phyloP scores from a whole-genome alignment of 495 filamentous ascomycete species.

The Rhizodiscina lignyota region DNA sequence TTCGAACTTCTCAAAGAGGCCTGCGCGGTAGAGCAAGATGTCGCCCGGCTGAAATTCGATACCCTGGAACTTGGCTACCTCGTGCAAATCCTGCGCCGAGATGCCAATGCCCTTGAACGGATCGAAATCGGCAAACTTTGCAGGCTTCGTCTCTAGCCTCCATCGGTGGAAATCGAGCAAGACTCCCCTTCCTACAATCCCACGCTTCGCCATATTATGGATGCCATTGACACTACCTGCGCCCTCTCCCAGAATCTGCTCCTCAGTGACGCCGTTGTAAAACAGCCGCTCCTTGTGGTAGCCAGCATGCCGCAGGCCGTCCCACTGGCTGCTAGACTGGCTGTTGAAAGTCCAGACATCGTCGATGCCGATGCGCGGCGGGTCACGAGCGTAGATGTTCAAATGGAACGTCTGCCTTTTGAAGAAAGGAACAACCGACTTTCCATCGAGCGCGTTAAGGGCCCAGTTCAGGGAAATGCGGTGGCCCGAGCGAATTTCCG shows the following conservation, averaged over 20 bases:
- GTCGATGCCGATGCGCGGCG: constrained; percentile 21
- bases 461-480: constrained; percentile 23
- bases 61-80: constrained; percentile 28
- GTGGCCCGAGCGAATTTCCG: constrained; percentile 18
- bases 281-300: constrained; percentile 30
- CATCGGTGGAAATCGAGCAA: constrained; percentile 29
- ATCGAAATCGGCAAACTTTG: constrained; percentile 22
- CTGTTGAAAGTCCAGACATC: constrained; percentile 24
- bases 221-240: constrained; percentile 28
- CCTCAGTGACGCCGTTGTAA: constrained; percentile 41
- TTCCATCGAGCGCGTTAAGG: constrained; percentile 20
- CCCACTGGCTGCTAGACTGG: constrained; percentile 19
- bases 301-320: constrained; percentile 15
- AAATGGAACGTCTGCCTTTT: constrained; percentile 21
- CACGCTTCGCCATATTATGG: constrained; percentile 30
- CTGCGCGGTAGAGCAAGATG: constrained; percentile 35
- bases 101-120: constrained; percentile 27
- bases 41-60: constrained; percentile 36
- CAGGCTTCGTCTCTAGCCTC: constrained; percentile 10
- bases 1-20: no score
- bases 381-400: constrained; percentile 16
- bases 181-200: constrained; percentile 27
- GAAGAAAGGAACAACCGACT: constrained; percentile 20
- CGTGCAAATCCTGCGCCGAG: constrained; percentile 26
- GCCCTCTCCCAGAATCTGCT: constrained; percentile 32